A percentile compares a stretch with the other conserved stretches of the same genome.
Conservation (phyloP, 495 filamentous ascomycete species). For the Collariella sp. region DNA sequence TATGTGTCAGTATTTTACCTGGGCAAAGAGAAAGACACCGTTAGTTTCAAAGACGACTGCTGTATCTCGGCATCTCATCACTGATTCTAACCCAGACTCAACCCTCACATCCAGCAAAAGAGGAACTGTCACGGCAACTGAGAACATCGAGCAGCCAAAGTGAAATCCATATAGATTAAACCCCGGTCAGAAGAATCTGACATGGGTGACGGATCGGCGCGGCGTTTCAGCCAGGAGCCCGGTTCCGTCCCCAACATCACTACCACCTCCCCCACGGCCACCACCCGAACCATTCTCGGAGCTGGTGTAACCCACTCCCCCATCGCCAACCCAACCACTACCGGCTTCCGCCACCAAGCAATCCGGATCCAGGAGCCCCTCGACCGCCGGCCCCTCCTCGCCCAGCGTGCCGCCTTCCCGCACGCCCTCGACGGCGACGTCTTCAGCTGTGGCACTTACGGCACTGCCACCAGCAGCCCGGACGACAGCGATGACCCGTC, state of each 20-base stretch:
- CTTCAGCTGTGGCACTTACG: slow-evolving; percentile 19
- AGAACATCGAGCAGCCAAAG: background rate
- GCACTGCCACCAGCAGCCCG: slow-evolving; percentile 16
- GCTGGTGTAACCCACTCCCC: background rate
- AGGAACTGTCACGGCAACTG: too few relatives aligned
- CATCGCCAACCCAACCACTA: background rate
- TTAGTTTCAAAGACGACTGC: too few relatives aligned
- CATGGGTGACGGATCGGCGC: slow-evolving; percentile 1
- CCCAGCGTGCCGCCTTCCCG: slow-evolving; percentile 18
- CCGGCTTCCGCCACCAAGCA: slow-evolving; percentile 2
- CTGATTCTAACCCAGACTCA: background rate
- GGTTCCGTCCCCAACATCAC: background rate
- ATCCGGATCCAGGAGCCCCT: slow-evolving; percentile 27
- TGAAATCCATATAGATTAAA: background rate
- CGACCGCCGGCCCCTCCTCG: slow-evolving; percentile 24
- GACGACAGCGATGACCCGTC: slow-evolving; percentile 10
- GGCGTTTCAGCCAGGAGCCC: background rate
- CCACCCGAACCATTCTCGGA: background rate
- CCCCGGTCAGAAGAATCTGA: background rate
- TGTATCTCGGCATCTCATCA: background rate
- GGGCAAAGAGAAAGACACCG: too few relatives aligned
- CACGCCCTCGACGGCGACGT: slow-evolving; percentile 23
- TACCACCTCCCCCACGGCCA: background rate
- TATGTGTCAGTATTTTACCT: too few relatives aligned
- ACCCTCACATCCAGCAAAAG: background rate